A percentile compares a stretch with the other conserved stretches of the same genome.
These are phyloP conservation scores for Agrostemma githago DNA, from an alignment of 148 eudicot species.

Conservation along the genomic window DNA sequence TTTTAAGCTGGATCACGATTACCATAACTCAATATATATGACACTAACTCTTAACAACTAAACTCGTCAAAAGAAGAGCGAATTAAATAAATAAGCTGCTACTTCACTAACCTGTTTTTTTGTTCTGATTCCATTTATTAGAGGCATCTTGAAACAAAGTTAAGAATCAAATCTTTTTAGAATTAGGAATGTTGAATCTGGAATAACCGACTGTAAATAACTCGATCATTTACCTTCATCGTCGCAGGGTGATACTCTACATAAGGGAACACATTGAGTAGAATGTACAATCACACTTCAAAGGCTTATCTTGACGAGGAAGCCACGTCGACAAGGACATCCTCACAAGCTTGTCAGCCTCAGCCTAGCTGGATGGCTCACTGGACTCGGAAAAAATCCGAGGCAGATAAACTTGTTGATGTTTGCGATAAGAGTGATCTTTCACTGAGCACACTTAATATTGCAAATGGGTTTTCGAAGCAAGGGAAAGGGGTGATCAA, in stretches of 20 bases:
- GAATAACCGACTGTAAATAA: background rate
- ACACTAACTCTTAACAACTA: background rate
- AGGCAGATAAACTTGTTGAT: slow-evolving; percentile 16
- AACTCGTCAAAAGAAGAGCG: background rate
- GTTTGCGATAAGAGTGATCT: slow-evolving; percentile 4
- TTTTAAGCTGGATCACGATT: background rate
- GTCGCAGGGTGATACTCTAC: background rate
- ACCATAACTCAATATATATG: background rate
- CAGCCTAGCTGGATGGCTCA: slow-evolving; percentile 59
- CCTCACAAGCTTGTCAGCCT: slow-evolving; percentile 31
- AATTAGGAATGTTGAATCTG: background rate
- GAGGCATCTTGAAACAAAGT: background rate
- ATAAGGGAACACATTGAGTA: background rate
- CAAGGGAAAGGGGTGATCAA: slow-evolving; percentile 26
- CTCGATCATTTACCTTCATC: slow-evolving; percentile 2
- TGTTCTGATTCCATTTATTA: background rate
- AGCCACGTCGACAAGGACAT: slow-evolving; percentile 25
- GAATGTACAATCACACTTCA: slow-evolving; percentile 32
- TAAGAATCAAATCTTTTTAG: background rate
- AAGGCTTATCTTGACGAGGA: slow-evolving; percentile 31
- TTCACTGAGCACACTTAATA: slow-evolving; percentile 17
- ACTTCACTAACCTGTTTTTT: background rate
- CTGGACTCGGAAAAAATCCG: slow-evolving; percentile 36
- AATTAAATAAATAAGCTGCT: background rate
- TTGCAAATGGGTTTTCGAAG: slow-evolving; percentile 22